Conservation (phyloP, 140 eudicot species). For the Cichorium intybus region DNA sequence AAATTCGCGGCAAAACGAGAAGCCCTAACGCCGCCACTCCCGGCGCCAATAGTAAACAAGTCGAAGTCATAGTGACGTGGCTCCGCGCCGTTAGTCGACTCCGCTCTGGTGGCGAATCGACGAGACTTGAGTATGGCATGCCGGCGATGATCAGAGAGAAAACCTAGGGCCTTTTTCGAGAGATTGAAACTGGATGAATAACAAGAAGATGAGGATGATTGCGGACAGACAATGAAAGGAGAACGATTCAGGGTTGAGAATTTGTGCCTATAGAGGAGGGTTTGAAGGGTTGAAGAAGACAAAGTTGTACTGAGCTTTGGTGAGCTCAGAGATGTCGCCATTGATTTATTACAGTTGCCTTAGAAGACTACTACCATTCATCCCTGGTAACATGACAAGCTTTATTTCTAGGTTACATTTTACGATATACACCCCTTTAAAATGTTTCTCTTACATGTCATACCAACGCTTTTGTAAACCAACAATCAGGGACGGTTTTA, state of each 20-base stretch:
- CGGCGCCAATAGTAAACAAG: conserved; percentile 95
- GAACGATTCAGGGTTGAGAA: conserved; percentile 26
- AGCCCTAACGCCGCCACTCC: conserved; percentile 99
- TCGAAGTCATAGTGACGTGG: conserved; percentile 70
- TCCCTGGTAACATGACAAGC: conserved; percentile 3
- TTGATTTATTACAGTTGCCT: conserved; percentile 2
- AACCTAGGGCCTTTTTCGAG: conserved; percentile 39
- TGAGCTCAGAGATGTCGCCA: conserved; percentile 58
- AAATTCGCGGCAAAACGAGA: conserved; percentile 92
- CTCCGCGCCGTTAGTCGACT: conserved; percentile 72
- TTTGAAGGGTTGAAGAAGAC: conserved; percentile 47
- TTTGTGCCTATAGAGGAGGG: conserved; percentile 30
- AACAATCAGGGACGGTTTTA: not conserved
- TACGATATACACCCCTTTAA: not conserved
- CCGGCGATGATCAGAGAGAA: conserved; percentile 29
- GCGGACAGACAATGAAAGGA: conserved; percentile 24
- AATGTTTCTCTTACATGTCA: not conserved
- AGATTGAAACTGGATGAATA: conserved; percentile 5
- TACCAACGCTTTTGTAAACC: not conserved
- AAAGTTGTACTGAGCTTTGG: conserved; percentile 49
- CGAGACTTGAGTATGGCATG: conserved; percentile 31
- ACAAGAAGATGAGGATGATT: conserved; percentile 22
- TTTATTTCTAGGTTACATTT: conserved; percentile 13
- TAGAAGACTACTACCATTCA: not conserved
- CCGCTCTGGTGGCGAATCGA: conserved; percentile 47